Percentiles rank a stretch among this genome's conserved stretches.
phyloP scores from a whole-genome alignment of 202 grass and related monocot genomes.

The Bolboschoenoplectus hybrid region DNA sequence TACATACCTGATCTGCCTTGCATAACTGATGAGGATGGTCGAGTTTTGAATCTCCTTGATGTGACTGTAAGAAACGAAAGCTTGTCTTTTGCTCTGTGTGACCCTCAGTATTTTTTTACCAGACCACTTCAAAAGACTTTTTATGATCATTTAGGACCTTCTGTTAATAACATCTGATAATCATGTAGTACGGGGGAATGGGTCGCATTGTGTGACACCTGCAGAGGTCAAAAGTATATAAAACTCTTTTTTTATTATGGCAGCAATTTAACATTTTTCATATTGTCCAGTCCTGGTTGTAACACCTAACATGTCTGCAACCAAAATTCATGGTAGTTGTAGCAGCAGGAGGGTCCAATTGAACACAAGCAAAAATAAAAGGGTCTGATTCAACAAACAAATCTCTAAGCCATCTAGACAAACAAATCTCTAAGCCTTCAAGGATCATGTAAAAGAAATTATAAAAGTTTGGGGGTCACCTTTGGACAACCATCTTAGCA shows the following conservation, averaged over 20 bases:
- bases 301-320: neutral
- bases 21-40: constrained; percentile 63
- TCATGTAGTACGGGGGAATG: neutral
- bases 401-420: neutral
- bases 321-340: neutral
- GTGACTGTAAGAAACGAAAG: constrained; percentile 81
- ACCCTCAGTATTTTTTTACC: constrained; percentile 17
- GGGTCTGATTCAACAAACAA: neutral
- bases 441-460: neutral
- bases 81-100: constrained; percentile 30
- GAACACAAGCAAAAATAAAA: neutral
- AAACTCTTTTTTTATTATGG: neutral
- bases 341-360: neutral
- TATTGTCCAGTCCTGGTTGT: neutral
- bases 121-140: neutral
- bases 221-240: neutral
- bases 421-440: neutral
- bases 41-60: constrained; percentile 74
- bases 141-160: neutral
- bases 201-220: neutral
- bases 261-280: neutral
- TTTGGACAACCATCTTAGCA: neutral
- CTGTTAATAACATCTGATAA: neutral
- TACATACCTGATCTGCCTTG: constrained; percentile 73
- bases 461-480: neutral